Base-by-base conservation (phyloP, 2,329 filamentous ascomycete species). In the Diaporthe capsici region DNA sequence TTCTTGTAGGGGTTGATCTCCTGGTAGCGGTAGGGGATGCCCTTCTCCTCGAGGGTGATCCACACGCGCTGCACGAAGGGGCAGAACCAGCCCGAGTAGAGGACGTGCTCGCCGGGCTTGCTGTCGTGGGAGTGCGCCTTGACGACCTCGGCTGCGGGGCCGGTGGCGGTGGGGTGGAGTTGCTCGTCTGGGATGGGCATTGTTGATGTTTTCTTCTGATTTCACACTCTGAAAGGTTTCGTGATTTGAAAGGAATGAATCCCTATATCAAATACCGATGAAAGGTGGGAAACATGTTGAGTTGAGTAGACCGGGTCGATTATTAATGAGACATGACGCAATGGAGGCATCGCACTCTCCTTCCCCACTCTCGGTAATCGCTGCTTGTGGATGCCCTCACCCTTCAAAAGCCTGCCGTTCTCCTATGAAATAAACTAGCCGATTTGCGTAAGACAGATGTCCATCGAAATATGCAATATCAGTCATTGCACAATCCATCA, bases 1-100 rank as follows among this genome's bases (percentile, higher is more conserved):
- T 95, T 95, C 82, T 91, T 86, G 85, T 95, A 95, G 0, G 93
- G 93, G 81, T 95, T 94, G 71, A 94, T 91, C 85, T 94, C 92
- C 78, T 93, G 88, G 82, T 94, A 94, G 84, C 94, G 91, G 81
- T 95, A 93, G 25, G 90, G 89, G 37, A 94, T 92, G 2, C 87
- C 84, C 82, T 95, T 95, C 81, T 95, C 93, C 80, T 92, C 88
- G 15, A 95, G 87, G 0, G 91, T 89, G 75, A 94, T 91, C 91
- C 93, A 94, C 10, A 89, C 87, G 28, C 93, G 88, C 84, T 95
- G 93, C 10, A 94, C 88, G 77, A 90, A 90, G 6, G 89, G 88
- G 77, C 88, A 95, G 86, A 94, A 94, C 92, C 92, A 94, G 77
- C 91, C 92, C 8, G 90, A 90, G 82, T 94, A 94, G 42, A 92